Evolutionary conservation across 208 protist species (phyloP), one percentile per base, ranked within the genome.

Genomic region (Wallacemonas collosoma): DNA sequence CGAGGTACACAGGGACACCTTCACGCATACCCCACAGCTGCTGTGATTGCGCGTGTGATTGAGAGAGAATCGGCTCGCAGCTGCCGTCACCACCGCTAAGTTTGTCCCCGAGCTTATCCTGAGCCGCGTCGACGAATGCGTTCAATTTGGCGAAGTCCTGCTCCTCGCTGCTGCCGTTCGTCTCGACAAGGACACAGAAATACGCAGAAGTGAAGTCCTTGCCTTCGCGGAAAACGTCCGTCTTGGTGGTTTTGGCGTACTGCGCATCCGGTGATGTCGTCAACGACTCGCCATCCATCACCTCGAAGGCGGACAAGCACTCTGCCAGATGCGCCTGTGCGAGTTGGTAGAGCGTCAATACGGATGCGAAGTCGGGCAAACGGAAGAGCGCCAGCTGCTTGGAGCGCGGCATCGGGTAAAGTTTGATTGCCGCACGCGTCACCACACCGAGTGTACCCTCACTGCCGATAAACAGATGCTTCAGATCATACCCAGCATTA

Each of bases 401-500:
- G 9, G 89, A 90, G 61, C 77, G 69, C 15, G 89, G 87, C 58
- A 75, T 64, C 45, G 80, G 77, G 65, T 82, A 86, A 2, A 95
- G 73, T 60, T 85, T 76, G 17, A 93, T 73, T 14, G 57, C 75
- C 11, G 94, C 78, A 6, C 85, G 85, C 8, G 98, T 99, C 4
- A 99, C 93, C 0, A 99, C 84, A 44, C 98, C 98, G 14, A 99
- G 85, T 9, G 97, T 98, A 51, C 98, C 98, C 76, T 99, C 98
- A 54, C 86, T 97, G 39, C 98, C 98, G 54, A 99, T 98, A 71
- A 99, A 98, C 11, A 99, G 86, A 61, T 99, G 97, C 79, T 98
- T 98, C 53, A 99, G 73, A 70, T 98, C 96, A 75, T 98, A 98
- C 26, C 97, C 97, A 38, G 95, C 98, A 77, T 99, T 99, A 78